A percentile compares a stretch with the other conserved stretches of the same genome.
Conservation (phyloP, 2,329 filamentous ascomycete genomes). For the Sporothrix inflata region DNA sequence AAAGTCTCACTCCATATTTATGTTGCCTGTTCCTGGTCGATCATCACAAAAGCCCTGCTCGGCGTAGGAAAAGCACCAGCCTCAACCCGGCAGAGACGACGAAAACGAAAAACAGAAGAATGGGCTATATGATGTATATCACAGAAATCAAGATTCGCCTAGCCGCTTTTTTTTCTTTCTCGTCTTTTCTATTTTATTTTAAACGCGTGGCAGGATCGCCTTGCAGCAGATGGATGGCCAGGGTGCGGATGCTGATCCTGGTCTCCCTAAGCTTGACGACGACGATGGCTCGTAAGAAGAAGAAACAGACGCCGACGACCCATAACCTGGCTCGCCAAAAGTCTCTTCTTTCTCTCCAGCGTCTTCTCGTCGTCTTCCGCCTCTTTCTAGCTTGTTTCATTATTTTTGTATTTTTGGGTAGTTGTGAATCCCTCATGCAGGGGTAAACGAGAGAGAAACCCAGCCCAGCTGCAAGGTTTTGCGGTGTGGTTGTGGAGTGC, state of each 20-base stretch:
- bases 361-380: neutral
- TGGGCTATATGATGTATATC: neutral
- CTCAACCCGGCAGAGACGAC: neutral
- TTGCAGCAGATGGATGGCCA: neutral
- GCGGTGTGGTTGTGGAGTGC: slow-evolving; percentile 8
- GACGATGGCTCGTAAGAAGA: neutral
- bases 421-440: slow-evolving; percentile 11
- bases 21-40: slow-evolving; percentile 9
- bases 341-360: neutral
- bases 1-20: neutral
- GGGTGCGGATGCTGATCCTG: neutral
- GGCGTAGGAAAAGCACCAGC: neutral
- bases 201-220: slow-evolving; percentile 15
- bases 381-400: slow-evolving; percentile 16
- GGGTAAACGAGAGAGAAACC: neutral
- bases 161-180: neutral
- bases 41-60: neutral
- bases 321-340: neutral
- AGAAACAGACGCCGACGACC: neutral
- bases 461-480: neutral
- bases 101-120: neutral
- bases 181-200: neutral
- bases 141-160: neutral
- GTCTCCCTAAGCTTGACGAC: neutral
- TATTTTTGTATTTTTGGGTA: neutral